Conservation (phyloP, 2,329 filamentous ascomycete species). For the Cladophialophora exuberans region DNA sequence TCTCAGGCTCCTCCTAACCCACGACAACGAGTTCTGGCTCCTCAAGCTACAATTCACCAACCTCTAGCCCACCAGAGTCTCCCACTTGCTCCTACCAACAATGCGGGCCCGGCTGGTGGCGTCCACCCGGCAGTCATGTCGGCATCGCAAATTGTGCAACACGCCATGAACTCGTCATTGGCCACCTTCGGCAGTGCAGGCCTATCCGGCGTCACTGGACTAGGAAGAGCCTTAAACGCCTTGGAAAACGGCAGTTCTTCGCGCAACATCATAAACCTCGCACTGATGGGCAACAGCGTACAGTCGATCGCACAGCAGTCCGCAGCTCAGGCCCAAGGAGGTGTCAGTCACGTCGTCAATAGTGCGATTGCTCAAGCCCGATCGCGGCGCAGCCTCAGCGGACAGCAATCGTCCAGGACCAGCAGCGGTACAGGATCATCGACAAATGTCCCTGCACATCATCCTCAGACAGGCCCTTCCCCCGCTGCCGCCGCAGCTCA, state of each 20-base stretch:
- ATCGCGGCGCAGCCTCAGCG: neutral
- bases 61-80: neutral
- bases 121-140: constrained; percentile 23
- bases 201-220: constrained; percentile 28
- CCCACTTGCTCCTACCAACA: constrained; percentile 2
- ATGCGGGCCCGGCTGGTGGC: constrained; percentile 5
- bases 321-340: constrained; percentile 15
- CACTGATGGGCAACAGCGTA: constrained; percentile 6
- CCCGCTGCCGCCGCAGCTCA: neutral
- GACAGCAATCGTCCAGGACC: constrained; percentile 14
- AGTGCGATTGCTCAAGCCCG: constrained; percentile 15
- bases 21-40: constrained; percentile 9
- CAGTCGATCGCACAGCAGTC: constrained; percentile 15
- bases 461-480: constrained; percentile 1
- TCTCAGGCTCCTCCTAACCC: constrained; percentile 37
- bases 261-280: constrained; percentile 15
- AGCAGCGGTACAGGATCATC: neutral
- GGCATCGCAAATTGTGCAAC: constrained; percentile 31
- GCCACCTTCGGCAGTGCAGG: constrained; percentile 28
- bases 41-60: constrained; percentile 6
- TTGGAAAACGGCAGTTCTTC: neutral
- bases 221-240: constrained; percentile 20
- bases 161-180: constrained; percentile 27
- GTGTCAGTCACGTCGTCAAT: constrained; percentile 18
- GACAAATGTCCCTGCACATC: neutral